phyloP scores from a whole-genome alignment of 2,329 filamentous ascomycete species.

The Corinectria fuckeliana region DNA sequence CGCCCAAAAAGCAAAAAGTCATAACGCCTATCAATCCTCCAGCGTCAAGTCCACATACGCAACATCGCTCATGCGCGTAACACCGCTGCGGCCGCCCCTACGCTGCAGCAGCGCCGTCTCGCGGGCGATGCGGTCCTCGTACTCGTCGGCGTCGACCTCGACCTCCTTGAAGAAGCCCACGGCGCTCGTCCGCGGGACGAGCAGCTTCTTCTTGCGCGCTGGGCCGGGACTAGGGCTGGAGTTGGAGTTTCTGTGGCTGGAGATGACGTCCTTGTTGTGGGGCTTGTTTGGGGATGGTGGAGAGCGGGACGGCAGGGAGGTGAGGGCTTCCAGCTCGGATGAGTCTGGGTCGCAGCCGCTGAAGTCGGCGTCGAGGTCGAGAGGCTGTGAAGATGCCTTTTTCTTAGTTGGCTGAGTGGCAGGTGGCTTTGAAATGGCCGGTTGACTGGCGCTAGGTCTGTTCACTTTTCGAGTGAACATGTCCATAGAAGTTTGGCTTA shows the following conservation, averaged over 20 bases:
- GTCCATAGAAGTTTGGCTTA: conserved; percentile 46
- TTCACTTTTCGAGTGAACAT: conserved; percentile 33
- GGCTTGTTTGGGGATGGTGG: conserved; percentile 12
- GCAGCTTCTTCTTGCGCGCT: conserved; percentile 46
- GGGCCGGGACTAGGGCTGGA: conserved; percentile 27
- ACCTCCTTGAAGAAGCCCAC: conserved; percentile 49
- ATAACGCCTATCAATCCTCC: conserved; percentile 29
- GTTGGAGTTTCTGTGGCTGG: neutral
- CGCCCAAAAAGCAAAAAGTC: neutral
- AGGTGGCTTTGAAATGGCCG: neutral
- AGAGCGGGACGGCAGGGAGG: conserved; percentile 3
- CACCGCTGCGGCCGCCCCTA: conserved; percentile 23
- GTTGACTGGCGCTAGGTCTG: conserved; percentile 14
- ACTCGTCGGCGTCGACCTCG: conserved; percentile 36
- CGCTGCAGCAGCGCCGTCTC: conserved; percentile 26
- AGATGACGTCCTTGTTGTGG: neutral
- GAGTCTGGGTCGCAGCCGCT: conserved; percentile 23
- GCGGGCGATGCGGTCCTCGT: conserved; percentile 31
- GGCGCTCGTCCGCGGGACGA: conserved; percentile 46
- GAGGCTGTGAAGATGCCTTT: neutral
- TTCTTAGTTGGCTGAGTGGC: neutral
- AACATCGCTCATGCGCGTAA: conserved; percentile 42
- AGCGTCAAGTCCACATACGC: conserved; percentile 44
- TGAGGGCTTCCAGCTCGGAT: conserved; percentile 10
- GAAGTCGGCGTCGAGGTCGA: conserved; percentile 10